Evolutionary conservation across 1,284 basidiomycete species (phyloP).

Genomic region (Pseudomicrostroma phylloplanum): DNA sequence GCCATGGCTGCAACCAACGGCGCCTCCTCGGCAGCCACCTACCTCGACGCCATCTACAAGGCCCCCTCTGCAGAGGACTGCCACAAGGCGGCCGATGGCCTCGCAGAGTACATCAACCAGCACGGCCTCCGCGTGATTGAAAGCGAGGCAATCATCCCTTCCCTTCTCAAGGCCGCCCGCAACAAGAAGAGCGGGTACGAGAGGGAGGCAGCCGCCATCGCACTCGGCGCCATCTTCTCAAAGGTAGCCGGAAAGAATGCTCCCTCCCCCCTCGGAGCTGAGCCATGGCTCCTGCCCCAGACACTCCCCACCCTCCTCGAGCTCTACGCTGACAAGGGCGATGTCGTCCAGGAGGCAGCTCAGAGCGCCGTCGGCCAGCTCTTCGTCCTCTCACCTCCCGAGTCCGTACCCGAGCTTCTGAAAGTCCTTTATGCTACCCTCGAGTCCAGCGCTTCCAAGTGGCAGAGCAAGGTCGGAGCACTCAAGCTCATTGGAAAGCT

Average conservation of each 20-base stretch:
- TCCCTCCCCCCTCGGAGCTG: slow-evolving; percentile 64
- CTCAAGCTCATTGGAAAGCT: slow-evolving; percentile 68
- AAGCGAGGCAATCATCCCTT: slow-evolving; percentile 49
- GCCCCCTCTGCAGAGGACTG: slow-evolving; percentile 39
- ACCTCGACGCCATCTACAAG: slow-evolving; percentile 31
- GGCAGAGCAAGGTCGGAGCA: slow-evolving; percentile 90
- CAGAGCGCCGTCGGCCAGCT: slow-evolving; percentile 75
- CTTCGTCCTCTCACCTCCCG: slow-evolving; percentile 74
- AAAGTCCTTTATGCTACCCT: slow-evolving; percentile 66
- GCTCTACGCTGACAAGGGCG: slow-evolving; percentile 87
- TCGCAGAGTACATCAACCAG: slow-evolving; percentile 50
- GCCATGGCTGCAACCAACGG: slow-evolving; percentile 8
- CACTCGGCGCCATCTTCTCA: slow-evolving; percentile 52
- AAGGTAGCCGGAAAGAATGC: slow-evolving; percentile 50
- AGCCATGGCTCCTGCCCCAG: slow-evolving; percentile 69
- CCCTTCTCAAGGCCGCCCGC: slow-evolving; percentile 60
- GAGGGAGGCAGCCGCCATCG: slow-evolving; percentile 82
- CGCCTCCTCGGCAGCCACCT: slow-evolving; percentile 16
- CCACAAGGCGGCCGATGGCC: slow-evolving; percentile 47
- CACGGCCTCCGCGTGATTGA: slow-evolving; percentile 45
- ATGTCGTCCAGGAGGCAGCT: slow-evolving; percentile 79
- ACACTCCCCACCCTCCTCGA: slow-evolving; percentile 75
- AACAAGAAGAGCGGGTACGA: slow-evolving; percentile 81
- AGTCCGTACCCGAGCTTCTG: slow-evolving; percentile 66
- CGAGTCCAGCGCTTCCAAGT: slow-evolving; percentile 69